These are phyloP conservation scores for Croton setiger DNA, from an alignment of 441 rosid species.

Conservation along the genomic window DNA sequence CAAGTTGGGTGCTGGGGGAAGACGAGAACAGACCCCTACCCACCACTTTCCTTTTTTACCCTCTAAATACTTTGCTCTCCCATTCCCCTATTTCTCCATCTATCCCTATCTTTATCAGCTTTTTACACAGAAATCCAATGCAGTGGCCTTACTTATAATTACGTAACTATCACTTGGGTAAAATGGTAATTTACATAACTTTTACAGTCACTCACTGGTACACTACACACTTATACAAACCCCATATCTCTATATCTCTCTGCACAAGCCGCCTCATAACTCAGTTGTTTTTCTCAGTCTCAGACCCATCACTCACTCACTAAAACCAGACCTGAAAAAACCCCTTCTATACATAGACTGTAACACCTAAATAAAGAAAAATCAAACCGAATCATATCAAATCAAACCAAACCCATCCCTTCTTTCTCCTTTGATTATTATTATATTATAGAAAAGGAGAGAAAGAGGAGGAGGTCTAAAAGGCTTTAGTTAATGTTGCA, in stretches of 20 bases:
- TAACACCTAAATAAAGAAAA: conserved; percentile 9
- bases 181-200: too few species aligned
- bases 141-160: conserved; percentile 9
- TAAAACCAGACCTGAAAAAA: not conserved
- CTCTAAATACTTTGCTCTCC: too few species aligned
- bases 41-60: not conserved
- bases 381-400: too few species aligned
- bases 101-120: not conserved
- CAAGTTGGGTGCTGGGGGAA: conserved; percentile 13
- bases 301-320: conserved; percentile 1
- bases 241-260: conserved; percentile 17
- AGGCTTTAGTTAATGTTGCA: not conserved
- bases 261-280: conserved; percentile 38
- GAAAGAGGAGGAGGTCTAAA: too few species aligned
- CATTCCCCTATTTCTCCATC: not conserved
- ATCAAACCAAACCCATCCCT: too few species aligned
- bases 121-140: conserved; percentile 24
- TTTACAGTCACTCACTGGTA: not conserved
- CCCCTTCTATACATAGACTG: not conserved
- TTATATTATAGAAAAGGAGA: too few species aligned
- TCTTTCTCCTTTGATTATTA: too few species aligned
- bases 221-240: not conserved
- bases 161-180: conserved; percentile 23
- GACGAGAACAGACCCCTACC: not conserved
- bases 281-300: conserved; percentile 14